Conservation (phyloP, 176 grass and related monocot species). For the Tillandsia leiboldiana region DNA sequence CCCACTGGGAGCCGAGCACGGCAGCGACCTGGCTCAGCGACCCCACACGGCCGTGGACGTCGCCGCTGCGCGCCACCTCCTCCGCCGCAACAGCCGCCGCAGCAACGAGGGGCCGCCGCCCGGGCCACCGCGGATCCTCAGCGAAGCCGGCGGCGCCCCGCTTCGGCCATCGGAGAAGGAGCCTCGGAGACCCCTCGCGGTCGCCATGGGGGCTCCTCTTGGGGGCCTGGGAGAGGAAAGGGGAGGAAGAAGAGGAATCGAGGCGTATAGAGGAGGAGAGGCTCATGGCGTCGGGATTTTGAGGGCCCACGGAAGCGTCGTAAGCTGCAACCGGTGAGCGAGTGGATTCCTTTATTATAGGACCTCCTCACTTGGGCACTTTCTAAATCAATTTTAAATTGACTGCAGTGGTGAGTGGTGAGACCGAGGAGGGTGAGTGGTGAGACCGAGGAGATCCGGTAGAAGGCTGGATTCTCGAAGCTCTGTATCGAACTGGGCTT, state of each 20-base stretch:
- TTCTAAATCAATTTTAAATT: too few relatives aligned
- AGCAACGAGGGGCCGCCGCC: constrained; percentile 11
- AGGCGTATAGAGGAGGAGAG: background rate
- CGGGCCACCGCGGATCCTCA: background rate
- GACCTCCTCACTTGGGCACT: too few relatives aligned
- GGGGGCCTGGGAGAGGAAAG: background rate
- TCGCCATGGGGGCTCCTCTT: too few relatives aligned
- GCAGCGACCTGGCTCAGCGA: constrained; percentile 87
- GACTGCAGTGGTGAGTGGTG: too few relatives aligned
- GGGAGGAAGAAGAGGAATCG: background rate
- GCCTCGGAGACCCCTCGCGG: too few relatives aligned
- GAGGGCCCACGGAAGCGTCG: background rate
- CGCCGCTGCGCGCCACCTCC: constrained; percentile 12
- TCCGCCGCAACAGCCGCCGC: constrained; percentile 33
- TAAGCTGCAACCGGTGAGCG: too few relatives aligned
- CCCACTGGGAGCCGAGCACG: constrained; percentile 89
- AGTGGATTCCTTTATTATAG: too few relatives aligned
- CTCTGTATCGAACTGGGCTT: too few relatives aligned
- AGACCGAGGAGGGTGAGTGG: too few relatives aligned
- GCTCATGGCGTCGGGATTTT: background rate
- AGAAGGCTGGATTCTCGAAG: too few relatives aligned
- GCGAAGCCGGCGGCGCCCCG: background rate
- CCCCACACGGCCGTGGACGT: constrained; percentile 32
- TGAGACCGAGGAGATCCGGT: too few relatives aligned
- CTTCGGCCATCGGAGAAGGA: background rate